phyloP scores from a whole-genome alignment of 1,284 basidiomycete species.

The Trametes polyzona region DNA sequence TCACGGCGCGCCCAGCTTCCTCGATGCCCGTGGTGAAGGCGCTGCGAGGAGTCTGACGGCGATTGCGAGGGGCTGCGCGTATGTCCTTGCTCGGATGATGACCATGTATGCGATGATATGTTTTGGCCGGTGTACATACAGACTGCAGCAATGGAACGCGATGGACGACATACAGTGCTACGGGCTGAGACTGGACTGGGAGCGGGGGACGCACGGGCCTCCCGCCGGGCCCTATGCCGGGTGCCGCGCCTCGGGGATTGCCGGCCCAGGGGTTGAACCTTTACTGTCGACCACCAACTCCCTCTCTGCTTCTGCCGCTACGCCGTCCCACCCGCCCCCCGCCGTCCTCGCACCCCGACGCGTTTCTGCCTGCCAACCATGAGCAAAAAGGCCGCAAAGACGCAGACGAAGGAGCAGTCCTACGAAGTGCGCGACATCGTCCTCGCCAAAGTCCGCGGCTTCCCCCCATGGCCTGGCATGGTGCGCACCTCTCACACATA shows the following conservation, averaged over 20 bases:
- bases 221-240: conserved; percentile 25
- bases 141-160: background rate
- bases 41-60: background rate
- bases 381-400: conserved; percentile 63
- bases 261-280: conserved; percentile 31
- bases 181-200: conserved; percentile 27
- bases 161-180: conserved; percentile 2
- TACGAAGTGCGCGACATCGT: conserved; percentile 81
- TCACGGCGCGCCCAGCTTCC: no score
- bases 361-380: conserved; percentile 36
- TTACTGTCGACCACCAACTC: conserved; percentile 33
- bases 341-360: conserved; percentile 9
- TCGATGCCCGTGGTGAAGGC: background rate
- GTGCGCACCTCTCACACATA: conserved; percentile 48
- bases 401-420: conserved; percentile 44
- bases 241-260: conserved; percentile 28
- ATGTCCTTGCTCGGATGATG: no score
- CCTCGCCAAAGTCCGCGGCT: conserved; percentile 92
- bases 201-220: conserved; percentile 31
- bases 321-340: conserved; percentile 11
- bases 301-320: conserved; percentile 18
- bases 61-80: no score
- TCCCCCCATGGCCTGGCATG: conserved; percentile 90
- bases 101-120: background rate
- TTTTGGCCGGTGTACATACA: background rate